Evolutionary conservation across 768 basidiomycete species (phyloP), one percentile per base, ranked within the genome.

Genomic region (Hygrocybe punicea): DNA sequence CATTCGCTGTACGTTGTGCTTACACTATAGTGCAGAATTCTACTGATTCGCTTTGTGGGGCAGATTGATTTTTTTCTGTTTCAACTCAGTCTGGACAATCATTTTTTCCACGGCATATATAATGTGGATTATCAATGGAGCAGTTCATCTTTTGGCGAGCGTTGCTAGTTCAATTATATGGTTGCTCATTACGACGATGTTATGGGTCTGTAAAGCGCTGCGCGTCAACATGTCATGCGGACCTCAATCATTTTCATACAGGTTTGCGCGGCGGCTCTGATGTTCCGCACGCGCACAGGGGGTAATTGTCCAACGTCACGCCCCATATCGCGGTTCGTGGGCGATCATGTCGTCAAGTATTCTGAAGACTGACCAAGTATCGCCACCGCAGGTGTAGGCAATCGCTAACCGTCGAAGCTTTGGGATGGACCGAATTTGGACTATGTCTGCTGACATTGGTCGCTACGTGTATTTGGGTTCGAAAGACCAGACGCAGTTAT

Each of bases 101-200:
- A 62, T 89, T 42, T 91, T 89, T 67, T 79, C 84, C 13, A 74
- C 80, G 11, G 82, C 84, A 34, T 92, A 91, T 64, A 74, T 89
- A 60, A 63, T 89, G 33, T 91, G 86, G 84, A 81, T 86, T 44
- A 70, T 86, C 37, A 83, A 84, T 53, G 84, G 85, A 48, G 81
- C 80, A 4, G 78, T 81, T 46, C 84, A 86, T 67, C 68, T 88
- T 42, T 76, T 91, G 19, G 89, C 88, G n/a, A 85, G 82, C 67
- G 76, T 91, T 42, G 87, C 89, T 21, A 87, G 87, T 60, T 91
- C 89, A 16, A 79, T 89, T 17, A 67, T 85, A 54, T 92, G 89
- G 89, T 73, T 91, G 29, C 67, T 83, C 24, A 65, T 85, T 36
- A 88, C 89, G 2, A 74, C 80, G 6, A 67, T 80, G 6, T 66